Percentiles rank a stretch among this genome's conserved stretches.
phyloP scores from a whole-genome alignment of 108 stramenopile genomes.

The Nitzschia sp. region DNA sequence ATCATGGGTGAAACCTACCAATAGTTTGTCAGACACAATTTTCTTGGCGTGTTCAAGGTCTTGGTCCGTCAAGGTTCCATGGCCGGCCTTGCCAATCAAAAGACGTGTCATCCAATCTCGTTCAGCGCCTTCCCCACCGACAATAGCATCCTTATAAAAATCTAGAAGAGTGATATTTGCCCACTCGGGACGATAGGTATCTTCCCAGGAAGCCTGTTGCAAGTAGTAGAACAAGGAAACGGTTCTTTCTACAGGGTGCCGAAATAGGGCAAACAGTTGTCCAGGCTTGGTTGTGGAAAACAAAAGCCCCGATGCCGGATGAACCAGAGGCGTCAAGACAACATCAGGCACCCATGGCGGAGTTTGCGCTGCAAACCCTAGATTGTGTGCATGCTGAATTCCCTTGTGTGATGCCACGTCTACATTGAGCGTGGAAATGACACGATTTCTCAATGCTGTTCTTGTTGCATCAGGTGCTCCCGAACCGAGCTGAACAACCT shows the following conservation, averaged over 20 bases:
- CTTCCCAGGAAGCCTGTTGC: slow-evolving; percentile 57
- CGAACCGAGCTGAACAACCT: not conserved
- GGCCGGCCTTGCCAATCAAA: slow-evolving; percentile 32
- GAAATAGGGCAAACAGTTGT: slow-evolving; percentile 35
- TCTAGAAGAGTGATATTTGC: slow-evolving; percentile 38
- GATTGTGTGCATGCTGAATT: not conserved
- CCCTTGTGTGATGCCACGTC: not conserved
- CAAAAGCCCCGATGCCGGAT: not conserved
- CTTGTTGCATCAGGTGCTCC: not conserved
- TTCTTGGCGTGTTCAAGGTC: slow-evolving; percentile 51
- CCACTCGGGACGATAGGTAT: slow-evolving; percentile 48
- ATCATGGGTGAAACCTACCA: slow-evolving; percentile 39
- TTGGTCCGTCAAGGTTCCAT: slow-evolving; percentile 27
- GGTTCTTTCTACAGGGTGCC: slow-evolving; percentile 52
- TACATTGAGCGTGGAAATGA: not conserved
- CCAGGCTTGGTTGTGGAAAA: not conserved
- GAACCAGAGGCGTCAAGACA: slow-evolving; percentile 2
- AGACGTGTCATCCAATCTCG: slow-evolving; percentile 50
- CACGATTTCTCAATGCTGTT: not conserved
- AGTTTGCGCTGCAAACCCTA: not conserved
- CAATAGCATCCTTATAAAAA: slow-evolving; percentile 35
- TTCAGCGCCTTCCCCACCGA: slow-evolving; percentile 11
- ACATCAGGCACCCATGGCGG: not conserved
- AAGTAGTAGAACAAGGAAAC: slow-evolving; percentile 57
- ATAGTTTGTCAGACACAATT: slow-evolving; percentile 35